Evolutionary conservation across 495 filamentous ascomycete species (phyloP).

Genomic region (Xylaria intraflava): DNA sequence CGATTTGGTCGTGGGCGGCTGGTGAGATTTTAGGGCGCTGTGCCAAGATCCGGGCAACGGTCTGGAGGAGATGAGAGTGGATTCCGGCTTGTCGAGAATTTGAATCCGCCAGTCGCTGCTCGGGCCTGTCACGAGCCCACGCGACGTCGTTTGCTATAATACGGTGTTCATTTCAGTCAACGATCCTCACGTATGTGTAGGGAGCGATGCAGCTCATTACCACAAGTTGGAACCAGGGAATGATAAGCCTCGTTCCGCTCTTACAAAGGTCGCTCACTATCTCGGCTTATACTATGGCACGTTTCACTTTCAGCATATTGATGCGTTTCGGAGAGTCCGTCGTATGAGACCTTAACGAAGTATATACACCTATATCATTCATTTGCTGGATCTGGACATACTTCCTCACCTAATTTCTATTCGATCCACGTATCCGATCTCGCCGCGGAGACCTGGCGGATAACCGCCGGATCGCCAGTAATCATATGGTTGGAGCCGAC

Average conservation of each 20-base stretch:
- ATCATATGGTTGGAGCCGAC: too few species aligned
- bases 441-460: too few species aligned
- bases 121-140: neutral
- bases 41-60: neutral
- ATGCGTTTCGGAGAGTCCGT: too few species aligned
- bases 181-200: neutral
- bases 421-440: too few species aligned
- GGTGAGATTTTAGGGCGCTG: neutral
- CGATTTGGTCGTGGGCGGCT: neutral
- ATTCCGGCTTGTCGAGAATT: neutral
- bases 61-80: neutral
- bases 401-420: too few species aligned
- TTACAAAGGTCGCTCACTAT: neutral
- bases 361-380: too few species aligned
- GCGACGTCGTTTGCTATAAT: neutral
- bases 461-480: too few species aligned
- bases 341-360: too few species aligned
- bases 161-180: neutral
- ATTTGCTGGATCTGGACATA: too few species aligned
- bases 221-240: neutral
- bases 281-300: neutral
- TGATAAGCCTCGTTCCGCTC: neutral
- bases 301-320: neutral
- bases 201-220: neutral
- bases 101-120: neutral